These are phyloP conservation scores for Pyropia haitanensis DNA, from an alignment of 23 red algal genomes.

Conservation along the genomic window DNA sequence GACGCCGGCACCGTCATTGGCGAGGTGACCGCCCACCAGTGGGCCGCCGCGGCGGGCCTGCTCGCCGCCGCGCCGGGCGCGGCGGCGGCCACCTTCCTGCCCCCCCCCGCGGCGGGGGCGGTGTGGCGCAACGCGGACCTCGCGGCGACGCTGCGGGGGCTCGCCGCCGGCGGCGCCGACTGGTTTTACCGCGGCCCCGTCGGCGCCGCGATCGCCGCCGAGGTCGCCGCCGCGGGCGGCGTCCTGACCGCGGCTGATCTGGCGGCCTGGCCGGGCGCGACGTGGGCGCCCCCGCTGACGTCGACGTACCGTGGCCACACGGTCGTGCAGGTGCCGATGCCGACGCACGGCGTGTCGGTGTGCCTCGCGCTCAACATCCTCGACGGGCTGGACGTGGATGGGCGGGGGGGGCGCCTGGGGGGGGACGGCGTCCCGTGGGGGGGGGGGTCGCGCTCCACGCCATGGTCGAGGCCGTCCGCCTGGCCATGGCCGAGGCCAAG, in stretches of 20 bases:
- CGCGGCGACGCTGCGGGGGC: conserved; percentile 23
- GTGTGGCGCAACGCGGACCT: conserved; percentile 52
- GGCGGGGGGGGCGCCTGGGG: no score
- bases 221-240: conserved; percentile 27
- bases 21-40: conserved; percentile 43
- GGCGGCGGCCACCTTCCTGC: conserved; percentile 17
- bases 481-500: conserved; percentile 3
- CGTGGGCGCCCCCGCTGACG: conserved; percentile 19
- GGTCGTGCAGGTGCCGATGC: conserved; percentile 66
- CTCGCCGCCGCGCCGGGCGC: conserved; percentile 13
- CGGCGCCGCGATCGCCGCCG: conserved; percentile 42
- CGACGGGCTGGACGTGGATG: conserved; percentile 17
- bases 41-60: conserved; percentile 11
- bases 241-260: conserved; percentile 43
- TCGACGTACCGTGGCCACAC: conserved; percentile 53
- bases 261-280: conserved; percentile 5
- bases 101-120: conserved; percentile 46
- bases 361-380: conserved; percentile 69
- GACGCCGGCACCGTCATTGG: conserved; percentile 44
- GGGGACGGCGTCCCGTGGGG: no score
- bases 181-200: conserved; percentile 78
- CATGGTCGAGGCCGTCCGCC: conserved; percentile 67
- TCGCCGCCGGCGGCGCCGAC: conserved; percentile 33
- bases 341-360: conserved; percentile 79
- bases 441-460: no score